Base-by-base conservation (phyloP, 768 basidiomycete species). In the Russula griseocarnosa region DNA sequence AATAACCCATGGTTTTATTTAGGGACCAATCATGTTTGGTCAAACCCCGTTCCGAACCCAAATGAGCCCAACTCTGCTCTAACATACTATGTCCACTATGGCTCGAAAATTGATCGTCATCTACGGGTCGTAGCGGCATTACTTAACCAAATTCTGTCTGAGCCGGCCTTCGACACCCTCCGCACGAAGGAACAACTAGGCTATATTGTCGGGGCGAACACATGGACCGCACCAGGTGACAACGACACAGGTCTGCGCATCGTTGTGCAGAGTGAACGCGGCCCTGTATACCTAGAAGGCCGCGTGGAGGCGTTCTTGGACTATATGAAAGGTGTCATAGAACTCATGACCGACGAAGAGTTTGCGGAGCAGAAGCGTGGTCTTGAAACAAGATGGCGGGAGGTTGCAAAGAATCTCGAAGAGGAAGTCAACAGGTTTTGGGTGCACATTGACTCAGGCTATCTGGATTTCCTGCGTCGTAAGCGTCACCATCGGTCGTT, bases 151-250 rank as follows among this genome's bases (percentile, higher is more conserved):
- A 89, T 98, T 61, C 79, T 95, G 42, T 79, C 82, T n/a, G 97
- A 99, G 70, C 96, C 95, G 1, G 83, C 90, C 11, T 99, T 98
- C 76, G 87, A 96, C 72, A 78, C 86, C 26, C 82, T 99, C 34
- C 87, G 97, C 32, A 98, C 95, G 4, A 87, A 92, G 72, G 93
- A 98, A 72, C 97, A 99, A 74, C 81, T 99, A 1, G 97, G 97
- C 6, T 99, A 99, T 73, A 81, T 97, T 49, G 95, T 97, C 40
- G 82, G 79, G 10, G 86, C 83, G 67, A 78, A 79, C 1, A 71
- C 76, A 34, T 85, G 83, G 82, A 72, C 78, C 11, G 73, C 88
- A 49, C 72, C 81, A 47, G 88, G 90, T n/a, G 78, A 83, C 3
- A 86, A 83, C 51, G 83, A 88, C 65, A 81, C 83, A 66, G 94